phyloP scores from a whole-genome alignment of 306 rosid species.

The Inga oerstediana region DNA sequence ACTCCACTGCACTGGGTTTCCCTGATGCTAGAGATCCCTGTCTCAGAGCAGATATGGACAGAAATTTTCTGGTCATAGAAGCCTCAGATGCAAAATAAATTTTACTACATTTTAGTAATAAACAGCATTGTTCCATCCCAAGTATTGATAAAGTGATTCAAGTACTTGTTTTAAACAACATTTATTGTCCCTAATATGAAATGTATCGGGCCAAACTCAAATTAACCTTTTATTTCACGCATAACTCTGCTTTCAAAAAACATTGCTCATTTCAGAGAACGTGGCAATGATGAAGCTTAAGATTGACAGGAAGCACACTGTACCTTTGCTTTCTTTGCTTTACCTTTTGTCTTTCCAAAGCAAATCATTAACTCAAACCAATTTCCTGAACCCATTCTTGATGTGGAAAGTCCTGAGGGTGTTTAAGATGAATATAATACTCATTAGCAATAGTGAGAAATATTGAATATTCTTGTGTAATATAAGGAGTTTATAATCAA shows the following conservation, averaged over 20 bases:
- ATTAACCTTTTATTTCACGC: background rate
- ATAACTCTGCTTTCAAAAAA: background rate
- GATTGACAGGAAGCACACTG: conserved; percentile 2
- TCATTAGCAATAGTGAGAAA: conserved; percentile 24
- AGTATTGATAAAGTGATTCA: background rate
- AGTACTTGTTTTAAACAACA: background rate
- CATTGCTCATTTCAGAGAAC: background rate
- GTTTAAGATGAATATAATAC: conserved; percentile 18
- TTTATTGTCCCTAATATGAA: background rate
- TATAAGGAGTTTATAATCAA: conserved; percentile 4
- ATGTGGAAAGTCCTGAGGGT: conserved; percentile 37
- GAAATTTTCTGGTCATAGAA: conserved; percentile 17
- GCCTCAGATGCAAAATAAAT: conserved; percentile 1
- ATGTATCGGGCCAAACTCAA: background rate
- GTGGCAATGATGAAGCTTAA: background rate
- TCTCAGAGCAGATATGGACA: conserved; percentile 18
- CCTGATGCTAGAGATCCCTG: conserved; percentile 48
- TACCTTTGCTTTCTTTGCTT: conserved; percentile 67
- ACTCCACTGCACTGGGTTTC: conserved; percentile 42
- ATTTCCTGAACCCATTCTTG: conserved; percentile 69
- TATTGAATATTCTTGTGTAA: background rate
- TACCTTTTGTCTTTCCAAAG: conserved; percentile 57
- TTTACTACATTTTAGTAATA: conserved; percentile 20
- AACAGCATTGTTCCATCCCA: conserved; percentile 12
- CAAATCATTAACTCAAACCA: conserved; percentile 68